These are phyloP conservation scores for Termitomyces sp. DNA, from an alignment of 768 basidiomycete genomes.

Conservation along the genomic window DNA sequence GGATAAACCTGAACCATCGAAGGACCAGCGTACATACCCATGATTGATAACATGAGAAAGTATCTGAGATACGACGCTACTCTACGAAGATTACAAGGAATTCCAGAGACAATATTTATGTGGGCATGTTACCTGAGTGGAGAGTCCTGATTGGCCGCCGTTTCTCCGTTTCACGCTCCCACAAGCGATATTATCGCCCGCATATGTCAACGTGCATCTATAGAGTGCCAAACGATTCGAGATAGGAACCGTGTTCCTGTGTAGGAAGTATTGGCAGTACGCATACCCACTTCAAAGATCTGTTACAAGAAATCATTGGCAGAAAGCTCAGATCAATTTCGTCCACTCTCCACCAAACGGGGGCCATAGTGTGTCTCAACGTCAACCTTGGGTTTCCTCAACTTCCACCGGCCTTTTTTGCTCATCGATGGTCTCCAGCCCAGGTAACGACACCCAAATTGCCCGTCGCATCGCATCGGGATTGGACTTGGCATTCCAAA, in stretches of 20 bases:
- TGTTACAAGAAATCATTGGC: neutral
- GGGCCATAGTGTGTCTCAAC: neutral
- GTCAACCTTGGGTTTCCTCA: neutral
- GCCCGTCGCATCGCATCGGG: neutral
- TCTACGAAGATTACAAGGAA: too few relatives aligned
- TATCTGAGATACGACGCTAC: too few relatives aligned
- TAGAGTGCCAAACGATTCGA: neutral
- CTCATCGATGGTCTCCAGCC: slow-evolving; percentile 2
- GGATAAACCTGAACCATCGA: neutral
- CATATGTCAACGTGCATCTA: neutral
- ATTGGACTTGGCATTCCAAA: neutral
- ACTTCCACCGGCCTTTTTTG: neutral
- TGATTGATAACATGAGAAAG: too few relatives aligned
- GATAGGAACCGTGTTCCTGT: neutral
- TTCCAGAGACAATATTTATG: too few relatives aligned
- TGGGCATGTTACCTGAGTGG: neutral
- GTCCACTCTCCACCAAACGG: too few relatives aligned
- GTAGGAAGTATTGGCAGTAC: too few relatives aligned
- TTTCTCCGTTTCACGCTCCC: neutral
- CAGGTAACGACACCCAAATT: neutral
- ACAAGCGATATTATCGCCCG: neutral
- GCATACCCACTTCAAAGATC: neutral
- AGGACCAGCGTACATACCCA: neutral
- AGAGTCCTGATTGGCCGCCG: neutral
- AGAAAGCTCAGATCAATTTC: neutral